These are phyloP conservation scores for sorghum (Sorghum bicolor) DNA, from an alignment of 176 grass and related monocot species.

Conservation along the genomic window DNA sequence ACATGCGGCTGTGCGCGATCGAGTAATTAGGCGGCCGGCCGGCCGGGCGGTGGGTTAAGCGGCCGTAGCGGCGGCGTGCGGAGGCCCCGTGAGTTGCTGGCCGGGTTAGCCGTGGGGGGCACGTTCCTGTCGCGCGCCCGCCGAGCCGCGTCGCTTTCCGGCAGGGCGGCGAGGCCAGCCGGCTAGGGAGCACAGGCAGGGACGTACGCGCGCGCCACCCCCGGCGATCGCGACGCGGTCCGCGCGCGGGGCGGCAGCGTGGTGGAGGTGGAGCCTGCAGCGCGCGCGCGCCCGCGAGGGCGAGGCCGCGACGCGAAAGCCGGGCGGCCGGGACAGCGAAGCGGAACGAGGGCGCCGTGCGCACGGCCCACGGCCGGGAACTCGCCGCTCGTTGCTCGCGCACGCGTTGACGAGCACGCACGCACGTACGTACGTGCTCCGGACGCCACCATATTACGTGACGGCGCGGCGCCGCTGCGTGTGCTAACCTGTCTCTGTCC, in stretches of 20 bases:
- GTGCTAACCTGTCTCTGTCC: neutral
- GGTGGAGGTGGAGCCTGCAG: too few species aligned
- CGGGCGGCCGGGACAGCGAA: constrained; percentile 16
- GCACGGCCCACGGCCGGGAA: neutral
- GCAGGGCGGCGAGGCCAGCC: neutral
- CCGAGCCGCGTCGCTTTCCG: constrained; percentile 28
- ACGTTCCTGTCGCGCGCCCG: constrained; percentile 18
- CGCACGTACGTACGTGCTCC: neutral
- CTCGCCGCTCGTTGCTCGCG: constrained; percentile 3
- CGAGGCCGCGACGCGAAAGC: too few species aligned
- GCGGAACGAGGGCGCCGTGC: neutral
- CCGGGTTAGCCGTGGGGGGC: neutral
- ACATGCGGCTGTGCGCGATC: neutral
- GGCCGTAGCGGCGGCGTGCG: neutral
- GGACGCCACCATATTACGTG: neutral
- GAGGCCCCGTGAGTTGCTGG: neutral
- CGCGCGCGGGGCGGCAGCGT: neutral
- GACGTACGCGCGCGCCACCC: neutral
- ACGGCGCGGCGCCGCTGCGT: too few species aligned
- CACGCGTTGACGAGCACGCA: neutral
- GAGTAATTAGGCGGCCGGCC: neutral
- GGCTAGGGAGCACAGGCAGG: neutral
- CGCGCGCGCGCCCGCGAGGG: too few species aligned
- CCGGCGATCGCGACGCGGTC: constrained; percentile 24
- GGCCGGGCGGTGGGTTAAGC: neutral